Conservation (phyloP, 192 early-diverging fungal species). For the Rhizoclosmatium sp. region DNA sequence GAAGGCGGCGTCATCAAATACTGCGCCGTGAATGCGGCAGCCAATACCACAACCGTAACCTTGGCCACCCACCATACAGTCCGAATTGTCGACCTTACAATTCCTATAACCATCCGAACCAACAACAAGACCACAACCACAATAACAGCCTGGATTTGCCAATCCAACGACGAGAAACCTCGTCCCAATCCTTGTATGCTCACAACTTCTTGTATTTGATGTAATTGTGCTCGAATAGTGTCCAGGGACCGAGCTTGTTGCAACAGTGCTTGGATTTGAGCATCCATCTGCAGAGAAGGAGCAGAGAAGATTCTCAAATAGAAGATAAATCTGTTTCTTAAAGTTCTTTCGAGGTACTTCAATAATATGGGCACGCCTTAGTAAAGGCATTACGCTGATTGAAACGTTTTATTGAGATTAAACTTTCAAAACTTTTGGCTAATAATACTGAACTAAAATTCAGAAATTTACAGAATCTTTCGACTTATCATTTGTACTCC, state of each 20-base stretch:
- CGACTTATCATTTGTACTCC: too few relatives aligned
- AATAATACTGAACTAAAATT: too few relatives aligned
- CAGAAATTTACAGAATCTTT: too few relatives aligned
- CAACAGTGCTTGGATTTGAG: neutral
- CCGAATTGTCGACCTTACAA: conserved; percentile 4
- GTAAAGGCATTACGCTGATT: too few relatives aligned
- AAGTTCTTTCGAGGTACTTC: too few relatives aligned
- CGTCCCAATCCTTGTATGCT: neutral
- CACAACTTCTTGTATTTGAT: neutral
- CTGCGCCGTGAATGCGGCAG: neutral
- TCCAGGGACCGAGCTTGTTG: neutral
- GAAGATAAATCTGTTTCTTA: too few relatives aligned
- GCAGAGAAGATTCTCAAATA: too few relatives aligned
- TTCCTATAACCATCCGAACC: neutral
- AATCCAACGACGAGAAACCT: neutral
- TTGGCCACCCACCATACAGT: neutral
- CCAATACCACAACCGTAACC: neutral
- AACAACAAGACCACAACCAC: neutral
- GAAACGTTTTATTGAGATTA: too few relatives aligned
- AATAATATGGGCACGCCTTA: too few relatives aligned
- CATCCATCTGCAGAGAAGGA: neutral
- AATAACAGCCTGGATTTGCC: neutral
- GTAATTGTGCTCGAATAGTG: neutral
- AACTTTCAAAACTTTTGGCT: too few relatives aligned
- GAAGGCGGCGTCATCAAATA: neutral